These are phyloP conservation scores for Penicillium dipodomyicola DNA, from an alignment of 495 filamentous ascomycete genomes.

Conservation along the genomic window DNA sequence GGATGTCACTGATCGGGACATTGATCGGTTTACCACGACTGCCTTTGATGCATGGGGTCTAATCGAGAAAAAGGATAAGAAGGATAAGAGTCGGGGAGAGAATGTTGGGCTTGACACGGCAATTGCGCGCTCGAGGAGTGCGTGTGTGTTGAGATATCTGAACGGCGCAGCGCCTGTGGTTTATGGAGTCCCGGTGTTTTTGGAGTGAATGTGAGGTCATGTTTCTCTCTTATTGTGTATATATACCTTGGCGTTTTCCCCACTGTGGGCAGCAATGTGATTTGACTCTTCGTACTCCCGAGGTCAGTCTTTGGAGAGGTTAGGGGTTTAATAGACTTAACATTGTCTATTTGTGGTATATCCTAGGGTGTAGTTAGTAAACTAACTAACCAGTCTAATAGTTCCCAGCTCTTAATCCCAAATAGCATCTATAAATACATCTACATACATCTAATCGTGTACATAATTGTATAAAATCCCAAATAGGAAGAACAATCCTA, in stretches of 20 bases:
- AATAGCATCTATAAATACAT: background rate
- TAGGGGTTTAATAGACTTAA: background rate
- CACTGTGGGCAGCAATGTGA: slow-evolving; percentile 23
- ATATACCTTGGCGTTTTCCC: slow-evolving; percentile 13
- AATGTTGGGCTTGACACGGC: slow-evolving; percentile 66
- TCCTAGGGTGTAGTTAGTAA: too few species aligned
- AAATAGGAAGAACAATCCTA: slow-evolving; percentile 1
- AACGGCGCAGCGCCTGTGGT: slow-evolving; percentile 91
- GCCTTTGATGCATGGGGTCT: slow-evolving; percentile 86
- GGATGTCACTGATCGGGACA: slow-evolving; percentile 97
- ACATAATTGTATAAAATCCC: background rate
- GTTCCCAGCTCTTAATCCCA: background rate
- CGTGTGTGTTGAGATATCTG: slow-evolving; percentile 82
- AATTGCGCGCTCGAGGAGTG: slow-evolving; percentile 65
- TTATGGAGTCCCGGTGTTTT: slow-evolving; percentile 91
- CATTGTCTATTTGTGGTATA: background rate
- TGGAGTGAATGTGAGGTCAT: slow-evolving; percentile 42
- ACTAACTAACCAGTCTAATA: background rate
- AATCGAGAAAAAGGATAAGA: slow-evolving; percentile 35
- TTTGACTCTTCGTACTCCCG: slow-evolving; percentile 10
- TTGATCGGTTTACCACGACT: slow-evolving; percentile 80
- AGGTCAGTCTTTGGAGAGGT: too few species aligned
- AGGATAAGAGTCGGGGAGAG: slow-evolving; percentile 14
- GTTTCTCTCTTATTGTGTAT: background rate
- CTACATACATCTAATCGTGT: background rate